Evolutionary conservation across 306 rosid genomes (phyloP).

Genomic region (Casuarina glauca): DNA sequence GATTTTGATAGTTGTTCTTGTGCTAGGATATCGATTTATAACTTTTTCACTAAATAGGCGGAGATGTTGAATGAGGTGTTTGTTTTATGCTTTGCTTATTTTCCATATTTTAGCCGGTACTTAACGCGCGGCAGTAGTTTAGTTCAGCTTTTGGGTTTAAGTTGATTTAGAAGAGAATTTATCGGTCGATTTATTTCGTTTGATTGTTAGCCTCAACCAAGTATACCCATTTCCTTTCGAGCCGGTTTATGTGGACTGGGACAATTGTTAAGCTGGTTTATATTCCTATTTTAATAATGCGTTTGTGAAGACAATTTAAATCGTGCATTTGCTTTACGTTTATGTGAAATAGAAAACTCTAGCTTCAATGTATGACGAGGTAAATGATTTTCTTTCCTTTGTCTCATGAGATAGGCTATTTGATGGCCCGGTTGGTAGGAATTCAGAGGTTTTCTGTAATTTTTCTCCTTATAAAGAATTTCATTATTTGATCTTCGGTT

Average conservation of each 20-base stretch:
- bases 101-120: not conserved
- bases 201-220: not conserved
- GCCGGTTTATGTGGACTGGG: not conserved
- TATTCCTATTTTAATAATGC: not conserved
- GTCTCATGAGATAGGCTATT: slow-evolving; percentile 6
- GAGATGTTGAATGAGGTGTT: not conserved
- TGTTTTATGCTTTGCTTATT: not conserved
- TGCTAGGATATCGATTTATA: not conserved
- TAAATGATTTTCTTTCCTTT: not conserved
- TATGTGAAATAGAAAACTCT: not conserved
- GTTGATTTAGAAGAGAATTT: not conserved
- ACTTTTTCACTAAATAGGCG: not conserved
- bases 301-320: not conserved
- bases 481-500: not conserved
- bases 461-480: not conserved
- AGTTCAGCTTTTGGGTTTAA: not conserved
- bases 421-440: not conserved
- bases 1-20: not conserved
- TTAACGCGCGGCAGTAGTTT: not conserved
- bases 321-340: not conserved
- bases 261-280: not conserved
- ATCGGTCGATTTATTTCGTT: not conserved
- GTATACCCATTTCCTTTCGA: not conserved
- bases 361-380: not conserved
- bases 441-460: not conserved